These are phyloP conservation scores for Diaporthe sp. DNA, from an alignment of 2,329 filamentous ascomycete genomes.

Conservation along the genomic window DNA sequence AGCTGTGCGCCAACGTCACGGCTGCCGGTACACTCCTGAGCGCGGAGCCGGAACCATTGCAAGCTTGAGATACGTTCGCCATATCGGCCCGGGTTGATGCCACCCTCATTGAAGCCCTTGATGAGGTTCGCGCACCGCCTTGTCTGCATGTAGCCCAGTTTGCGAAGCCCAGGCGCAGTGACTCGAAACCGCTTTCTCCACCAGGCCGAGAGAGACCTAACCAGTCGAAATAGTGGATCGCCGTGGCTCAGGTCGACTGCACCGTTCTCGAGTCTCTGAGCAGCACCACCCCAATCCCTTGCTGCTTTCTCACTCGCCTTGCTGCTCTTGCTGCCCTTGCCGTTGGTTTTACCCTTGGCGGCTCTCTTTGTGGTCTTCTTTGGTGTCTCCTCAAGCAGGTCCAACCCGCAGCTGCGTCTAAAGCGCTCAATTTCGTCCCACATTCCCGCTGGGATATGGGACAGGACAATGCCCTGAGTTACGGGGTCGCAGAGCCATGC, in stretches of 20 bases:
- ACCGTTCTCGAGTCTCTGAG: conserved; percentile 77
- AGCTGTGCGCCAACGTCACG: conserved; percentile 90
- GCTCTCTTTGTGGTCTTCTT: conserved; percentile 50
- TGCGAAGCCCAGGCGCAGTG: conserved; percentile 85
- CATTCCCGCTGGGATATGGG: conserved; percentile 77
- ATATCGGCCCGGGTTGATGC: conserved; percentile 73
- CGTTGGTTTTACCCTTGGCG: conserved; percentile 50
- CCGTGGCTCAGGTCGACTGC: conserved; percentile 83
- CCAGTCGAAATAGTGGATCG: conserved; percentile 82
- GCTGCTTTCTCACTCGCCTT: conserved; percentile 52
- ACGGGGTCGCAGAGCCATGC: conserved; percentile 84
- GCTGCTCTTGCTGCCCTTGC: conserved; percentile 54
- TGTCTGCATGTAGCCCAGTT: conserved; percentile 89
- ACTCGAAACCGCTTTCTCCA: conserved; percentile 90
- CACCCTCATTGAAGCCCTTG: conserved; percentile 75
- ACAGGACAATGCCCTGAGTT: conserved; percentile 81
- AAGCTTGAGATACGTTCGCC: conserved; percentile 82
- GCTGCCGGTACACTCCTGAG: conserved; percentile 81
- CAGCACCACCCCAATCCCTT: conserved; percentile 80
- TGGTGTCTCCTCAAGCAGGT: conserved; percentile 46
- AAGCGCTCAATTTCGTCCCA: conserved; percentile 82
- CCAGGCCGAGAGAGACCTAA: conserved; percentile 83
- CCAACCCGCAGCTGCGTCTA: conserved; percentile 76
- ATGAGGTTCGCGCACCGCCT: conserved; percentile 80
- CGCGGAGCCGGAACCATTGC: conserved; percentile 76